Evolutionary conservation across 1,139 yeast genomes (phyloP), one percentile per base, ranked within the genome.

Genomic region (Kodamaea arcana): DNA sequence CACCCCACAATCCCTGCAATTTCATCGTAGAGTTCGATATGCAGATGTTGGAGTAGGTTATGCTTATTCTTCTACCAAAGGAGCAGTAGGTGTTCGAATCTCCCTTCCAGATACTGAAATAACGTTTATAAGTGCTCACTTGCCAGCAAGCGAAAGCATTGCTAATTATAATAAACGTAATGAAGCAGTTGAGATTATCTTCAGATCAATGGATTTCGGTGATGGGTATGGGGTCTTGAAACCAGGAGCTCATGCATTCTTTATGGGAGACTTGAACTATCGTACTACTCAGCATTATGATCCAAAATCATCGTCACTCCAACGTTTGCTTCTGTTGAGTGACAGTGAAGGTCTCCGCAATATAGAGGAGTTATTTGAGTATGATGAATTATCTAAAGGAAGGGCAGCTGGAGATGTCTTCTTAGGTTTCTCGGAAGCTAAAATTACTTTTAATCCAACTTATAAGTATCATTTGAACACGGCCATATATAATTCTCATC

Each of bases 211-310:
- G 32, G 76, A 72, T 41, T 80, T 81, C 55, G 73, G 70, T 5
- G 87, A 80, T 50, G 83, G 79, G 2, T 68, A 52, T 56, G 78
- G 76, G 29, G 65, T 72, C n/a, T 61, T 77, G 38, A 76, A 71
- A 48, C 81, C 80, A 1, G 52, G 60, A 0, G 50, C 70, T 5
- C 95, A 84, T 51, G 58, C 80, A 9, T 83, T 87, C 48, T 59
- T 87, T 38, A 60, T 85, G 69, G 97, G 97, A 0, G 97, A 88
- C 55, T 63, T 88, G 47, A 88, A 88, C 55, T 88, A 83, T 56
- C 68, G 97, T 33, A 73, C 80, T 3, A 57, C 68, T 3, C 62
- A 75, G 41, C 43, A 54, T 25, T 45, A 48, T 30, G 47, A 46
- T 15, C 34, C 44, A 10, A 28, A 25, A 10, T 32, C 34, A 13